Percentiles rank a stretch among this genome's conserved stretches.
phyloP scores from a whole-genome alignment of 805 yeast genomes.

The Kluyveromyces nonfermentans region DNA sequence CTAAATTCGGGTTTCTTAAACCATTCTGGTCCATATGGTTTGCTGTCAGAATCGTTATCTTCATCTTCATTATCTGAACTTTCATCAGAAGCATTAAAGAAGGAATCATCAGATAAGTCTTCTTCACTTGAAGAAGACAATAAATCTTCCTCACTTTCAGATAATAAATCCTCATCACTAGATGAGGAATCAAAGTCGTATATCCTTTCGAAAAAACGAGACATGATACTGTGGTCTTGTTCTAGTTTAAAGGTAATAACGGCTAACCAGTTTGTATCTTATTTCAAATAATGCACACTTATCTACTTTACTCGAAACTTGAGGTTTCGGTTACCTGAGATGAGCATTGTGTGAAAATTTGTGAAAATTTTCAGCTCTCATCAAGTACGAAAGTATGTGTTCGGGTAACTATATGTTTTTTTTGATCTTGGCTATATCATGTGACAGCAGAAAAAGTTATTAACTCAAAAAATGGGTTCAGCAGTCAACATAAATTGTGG shows the following conservation, averaged over 20 bases:
- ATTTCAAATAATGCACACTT: neutral
- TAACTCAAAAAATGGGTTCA: too few species aligned
- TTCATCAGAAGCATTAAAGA: conserved; percentile 29
- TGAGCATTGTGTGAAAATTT: conserved; percentile 5
- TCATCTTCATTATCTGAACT: conserved; percentile 34
- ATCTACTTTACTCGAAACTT: neutral
- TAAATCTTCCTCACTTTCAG: conserved; percentile 34
- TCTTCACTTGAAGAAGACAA: conserved; percentile 24
- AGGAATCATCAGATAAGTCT: conserved; percentile 30
- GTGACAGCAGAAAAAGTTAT: neutral
- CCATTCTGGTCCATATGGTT: conserved; percentile 37
- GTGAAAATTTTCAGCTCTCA: conserved; percentile 2
- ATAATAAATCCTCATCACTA: conserved; percentile 37
- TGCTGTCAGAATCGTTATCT: conserved; percentile 35
- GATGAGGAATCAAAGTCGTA: conserved; percentile 36
- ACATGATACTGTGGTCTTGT: conserved; percentile 41
- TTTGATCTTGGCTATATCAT: neutral
- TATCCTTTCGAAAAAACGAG: conserved; percentile 76
- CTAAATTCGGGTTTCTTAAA: conserved; percentile 33
- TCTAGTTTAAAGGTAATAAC: neutral
- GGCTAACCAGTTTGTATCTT: neutral
- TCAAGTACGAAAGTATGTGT: neutral
- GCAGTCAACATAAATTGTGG: too few species aligned
- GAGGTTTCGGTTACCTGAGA: neutral
- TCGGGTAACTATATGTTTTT: neutral